Conservation (phyloP, 495 filamentous ascomycete species). For the Darksidea phi region DNA sequence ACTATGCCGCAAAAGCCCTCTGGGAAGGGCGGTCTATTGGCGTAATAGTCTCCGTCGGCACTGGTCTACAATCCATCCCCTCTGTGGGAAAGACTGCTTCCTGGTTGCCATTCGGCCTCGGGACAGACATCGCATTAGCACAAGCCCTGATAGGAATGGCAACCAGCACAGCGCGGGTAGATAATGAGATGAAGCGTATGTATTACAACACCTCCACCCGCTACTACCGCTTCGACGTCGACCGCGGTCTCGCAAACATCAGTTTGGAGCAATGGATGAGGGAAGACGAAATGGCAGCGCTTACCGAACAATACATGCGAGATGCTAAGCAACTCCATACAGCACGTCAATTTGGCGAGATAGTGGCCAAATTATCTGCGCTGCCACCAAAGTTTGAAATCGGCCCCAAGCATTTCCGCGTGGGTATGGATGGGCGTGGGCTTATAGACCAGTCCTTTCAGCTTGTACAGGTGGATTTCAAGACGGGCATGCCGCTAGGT, state of each 20-base stretch:
- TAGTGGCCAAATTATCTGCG: constrained; percentile 32
- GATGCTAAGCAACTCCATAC: constrained; percentile 34
- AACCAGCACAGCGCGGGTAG: constrained; percentile 36
- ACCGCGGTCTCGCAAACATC: constrained; percentile 37
- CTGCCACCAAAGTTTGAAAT: constrained; percentile 37
- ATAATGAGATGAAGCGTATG: constrained; percentile 42
- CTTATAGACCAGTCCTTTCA: constrained; percentile 28
- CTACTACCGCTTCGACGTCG: constrained; percentile 41
- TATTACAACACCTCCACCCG: constrained; percentile 33
- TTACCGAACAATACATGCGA: constrained; percentile 41
- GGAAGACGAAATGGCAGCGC: constrained; percentile 39
- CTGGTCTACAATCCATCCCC: constrained; percentile 41
- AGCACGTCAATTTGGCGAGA: constrained; percentile 30
- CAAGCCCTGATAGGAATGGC: constrained; percentile 39
- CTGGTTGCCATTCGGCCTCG: constrained; percentile 39
- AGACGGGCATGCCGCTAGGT: constrained; percentile 38
- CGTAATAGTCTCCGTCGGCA: constrained; percentile 39
- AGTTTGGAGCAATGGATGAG: constrained; percentile 40
- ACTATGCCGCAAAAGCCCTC: constrained; percentile 38
- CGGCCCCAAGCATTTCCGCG: constrained; percentile 27
- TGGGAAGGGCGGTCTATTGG: constrained; percentile 37
- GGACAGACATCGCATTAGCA: constrained; percentile 36
- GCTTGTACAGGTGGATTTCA: constrained; percentile 37
- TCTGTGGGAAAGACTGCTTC: constrained; percentile 35
- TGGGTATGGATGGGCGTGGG: constrained; percentile 32